phyloP scores from a whole-genome alignment of 2,329 filamentous ascomycete species.

The Hypoxylon sp. region DNA sequence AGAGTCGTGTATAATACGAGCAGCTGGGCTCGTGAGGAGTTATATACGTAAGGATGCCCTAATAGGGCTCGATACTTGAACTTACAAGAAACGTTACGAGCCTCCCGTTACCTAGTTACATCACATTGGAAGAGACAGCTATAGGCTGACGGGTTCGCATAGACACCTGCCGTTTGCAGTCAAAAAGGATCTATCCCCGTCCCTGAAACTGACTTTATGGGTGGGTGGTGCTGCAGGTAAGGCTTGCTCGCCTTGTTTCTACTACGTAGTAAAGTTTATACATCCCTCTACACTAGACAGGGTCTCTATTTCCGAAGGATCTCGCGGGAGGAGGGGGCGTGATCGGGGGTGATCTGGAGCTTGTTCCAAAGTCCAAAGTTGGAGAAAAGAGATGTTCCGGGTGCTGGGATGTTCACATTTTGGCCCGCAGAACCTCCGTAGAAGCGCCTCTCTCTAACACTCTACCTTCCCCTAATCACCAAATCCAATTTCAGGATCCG shows the following conservation, averaged over 20 bases:
- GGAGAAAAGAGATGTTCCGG: conserved; percentile 26
- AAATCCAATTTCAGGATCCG: conserved; percentile 36
- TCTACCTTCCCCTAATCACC: conserved; percentile 41
- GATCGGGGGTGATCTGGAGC: conserved; percentile 19
- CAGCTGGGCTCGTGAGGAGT: conserved; percentile 27
- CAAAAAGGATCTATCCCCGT: conserved; percentile 25
- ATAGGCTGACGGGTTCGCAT: conserved; percentile 20
- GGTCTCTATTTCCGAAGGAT: conserved; percentile 42
- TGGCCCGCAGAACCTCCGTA: conserved; percentile 43
- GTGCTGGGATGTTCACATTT: conserved; percentile 33
- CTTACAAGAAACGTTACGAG: conserved; percentile 43
- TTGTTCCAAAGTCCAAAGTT: conserved; percentile 37
- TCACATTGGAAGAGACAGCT: conserved; percentile 15
- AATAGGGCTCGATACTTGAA: conserved; percentile 25
- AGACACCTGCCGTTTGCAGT: conserved; percentile 35
- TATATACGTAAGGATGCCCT: conserved; percentile 39
- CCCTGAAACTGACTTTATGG: conserved; percentile 37
- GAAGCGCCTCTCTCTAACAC: conserved; percentile 40
- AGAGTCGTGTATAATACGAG: conserved; percentile 24
- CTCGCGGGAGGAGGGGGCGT: conserved; percentile 22
- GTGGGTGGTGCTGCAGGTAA: conserved; percentile 27
- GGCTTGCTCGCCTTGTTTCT: conserved; percentile 25
- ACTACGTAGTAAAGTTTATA: conserved; percentile 33
- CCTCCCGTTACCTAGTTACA: conserved; percentile 39
- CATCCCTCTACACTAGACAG: conserved; percentile 29